Evolutionary conservation across 2,329 filamentous ascomycete genomes (phyloP).

Genomic region (Aspergillus fructus): DNA sequence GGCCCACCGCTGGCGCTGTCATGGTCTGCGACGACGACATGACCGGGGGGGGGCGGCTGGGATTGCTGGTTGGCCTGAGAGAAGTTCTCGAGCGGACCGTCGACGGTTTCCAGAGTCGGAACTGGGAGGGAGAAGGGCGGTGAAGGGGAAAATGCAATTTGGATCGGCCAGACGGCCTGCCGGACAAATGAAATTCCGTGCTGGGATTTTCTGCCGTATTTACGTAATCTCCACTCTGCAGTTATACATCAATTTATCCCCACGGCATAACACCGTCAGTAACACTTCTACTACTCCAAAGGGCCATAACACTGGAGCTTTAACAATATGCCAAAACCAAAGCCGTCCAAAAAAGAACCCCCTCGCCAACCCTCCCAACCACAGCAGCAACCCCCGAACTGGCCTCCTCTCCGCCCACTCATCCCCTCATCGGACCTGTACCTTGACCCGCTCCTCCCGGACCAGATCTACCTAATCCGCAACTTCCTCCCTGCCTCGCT

Average conservation of each 20-base stretch:
- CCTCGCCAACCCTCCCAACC: slow-evolving; percentile 12
- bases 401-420: slow-evolving; percentile 70
- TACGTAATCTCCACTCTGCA: background rate
- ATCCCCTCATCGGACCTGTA: slow-evolving; percentile 65
- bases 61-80: slow-evolving; percentile 17
- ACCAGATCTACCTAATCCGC: slow-evolving; percentile 71
- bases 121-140: slow-evolving; percentile 19
- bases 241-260: background rate
- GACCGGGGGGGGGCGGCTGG: slow-evolving; percentile 33
- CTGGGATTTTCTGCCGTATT: slow-evolving; percentile 14
- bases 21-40: slow-evolving; percentile 50
- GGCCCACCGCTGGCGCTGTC: slow-evolving; percentile 48
- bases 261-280: too few species aligned
- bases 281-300: background rate
- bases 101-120: slow-evolving; percentile 1
- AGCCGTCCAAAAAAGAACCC: slow-evolving; percentile 16
- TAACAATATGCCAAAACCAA: slow-evolving; percentile 25
- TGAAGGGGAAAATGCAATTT: slow-evolving; percentile 10
- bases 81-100: slow-evolving; percentile 16
- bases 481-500: slow-evolving; percentile 73
- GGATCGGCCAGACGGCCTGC: background rate
- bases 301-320: background rate
- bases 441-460: slow-evolving; percentile 56
- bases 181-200: slow-evolving; percentile 7
- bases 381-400: slow-evolving; percentile 50